Percentiles rank a stretch among this genome's conserved stretches.
phyloP scores from a whole-genome alignment of 2,329 filamentous ascomycete genomes.

The Chaetothyriales sp. region DNA sequence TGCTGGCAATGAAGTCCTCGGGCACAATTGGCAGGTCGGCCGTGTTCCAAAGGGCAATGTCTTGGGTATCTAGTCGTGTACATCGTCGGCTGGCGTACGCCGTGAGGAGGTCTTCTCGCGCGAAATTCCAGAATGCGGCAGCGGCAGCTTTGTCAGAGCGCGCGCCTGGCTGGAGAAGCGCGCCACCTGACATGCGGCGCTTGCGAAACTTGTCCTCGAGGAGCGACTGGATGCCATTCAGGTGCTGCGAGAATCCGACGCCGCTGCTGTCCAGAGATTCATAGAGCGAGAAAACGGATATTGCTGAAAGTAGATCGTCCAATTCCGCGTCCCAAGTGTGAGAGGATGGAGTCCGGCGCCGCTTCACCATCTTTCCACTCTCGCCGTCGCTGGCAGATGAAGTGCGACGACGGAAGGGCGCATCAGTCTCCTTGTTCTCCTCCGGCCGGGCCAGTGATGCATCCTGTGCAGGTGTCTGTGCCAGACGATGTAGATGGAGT shows the following conservation, averaged over 20 bases:
- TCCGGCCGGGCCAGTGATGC: neutral
- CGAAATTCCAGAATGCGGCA: conserved; percentile 56
- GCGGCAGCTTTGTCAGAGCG: conserved; percentile 40
- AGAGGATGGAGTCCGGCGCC: neutral
- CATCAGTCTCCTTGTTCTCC: neutral
- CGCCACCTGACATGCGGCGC: neutral
- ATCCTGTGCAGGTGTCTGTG: neutral
- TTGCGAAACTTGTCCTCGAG: conserved; percentile 29
- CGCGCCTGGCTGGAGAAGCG: conserved; percentile 9
- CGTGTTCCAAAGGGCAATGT: conserved; percentile 50
- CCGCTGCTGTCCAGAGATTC: conserved; percentile 54
- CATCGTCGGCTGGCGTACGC: conserved; percentile 50
- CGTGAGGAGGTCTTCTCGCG: conserved; percentile 50
- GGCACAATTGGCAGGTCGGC: conserved; percentile 43
- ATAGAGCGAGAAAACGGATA: conserved; percentile 53
- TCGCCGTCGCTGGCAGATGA: conserved; percentile 15
- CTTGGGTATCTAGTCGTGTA: conserved; percentile 48
- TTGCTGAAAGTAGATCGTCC: conserved; percentile 51
- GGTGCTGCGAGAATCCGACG: conserved; percentile 48
- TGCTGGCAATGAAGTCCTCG: neutral
- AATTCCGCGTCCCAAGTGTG: conserved; percentile 26
- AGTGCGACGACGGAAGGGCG: conserved; percentile 1
- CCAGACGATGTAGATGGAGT: conserved; percentile 24
- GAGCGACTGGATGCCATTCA: conserved; percentile 52
- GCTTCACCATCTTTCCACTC: neutral